phyloP scores from a whole-genome alignment of 129 eudicot species.

The carrot (Daucus carota) region DH1_v3.0 NC_030388.2:26796501-26797000 shows the following conservation, averaged over 20 bases:
- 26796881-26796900: neutral
- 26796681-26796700: slow-evolving; percentile 36
- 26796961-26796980: slow-evolving; percentile 41
- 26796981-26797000: slow-evolving; percentile 50
- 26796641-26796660: slow-evolving; percentile 41
- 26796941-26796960: slow-evolving; percentile 21
- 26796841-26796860: neutral
- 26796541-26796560: slow-evolving; percentile 19
- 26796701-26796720: slow-evolving; percentile 40
- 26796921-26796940: neutral
- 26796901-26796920: neutral
- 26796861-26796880: neutral
- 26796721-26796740: neutral
- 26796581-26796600: slow-evolving; percentile 35
- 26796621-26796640: slow-evolving; percentile 37
- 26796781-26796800: neutral
- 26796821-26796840: neutral
- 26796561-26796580: slow-evolving; percentile 23
- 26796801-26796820: neutral
- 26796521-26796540: slow-evolving; percentile 43
- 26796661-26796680: slow-evolving; percentile 26
- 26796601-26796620: slow-evolving; percentile 34
- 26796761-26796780: neutral
- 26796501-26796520: slow-evolving; percentile 34
- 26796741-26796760: neutral